Evolutionary conservation across 768 basidiomycete species (phyloP), one percentile per base, ranked within the genome.

Genomic region (Mycena capillaripes): DNA sequence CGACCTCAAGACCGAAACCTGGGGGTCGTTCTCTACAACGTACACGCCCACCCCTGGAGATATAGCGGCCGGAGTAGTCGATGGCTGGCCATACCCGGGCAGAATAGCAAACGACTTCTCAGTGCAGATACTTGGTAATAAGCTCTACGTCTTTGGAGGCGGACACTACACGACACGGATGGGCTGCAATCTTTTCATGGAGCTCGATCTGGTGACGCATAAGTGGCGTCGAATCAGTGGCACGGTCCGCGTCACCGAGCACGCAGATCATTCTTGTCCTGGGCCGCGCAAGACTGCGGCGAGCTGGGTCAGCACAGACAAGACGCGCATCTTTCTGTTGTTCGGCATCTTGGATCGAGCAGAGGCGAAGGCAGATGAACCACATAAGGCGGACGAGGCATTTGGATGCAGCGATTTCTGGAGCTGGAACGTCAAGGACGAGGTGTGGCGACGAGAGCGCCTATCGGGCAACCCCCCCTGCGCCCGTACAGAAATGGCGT

Each of bases 101-200:
- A 46, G 65, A 68, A 42, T 55, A 38, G 19, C 19, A 19, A 10
- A 17, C 6, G 73, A 78, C 52, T 61, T 73, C 23, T 75, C 77
- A 1, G 75, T 76, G 66, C 78, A 81, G 44, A 72, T 79, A 38
- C 72, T 79, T 29, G 66, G 78, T 23, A 79, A 78, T 34, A 83
- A 81, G 53, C 63, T 86, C 1, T 84, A 84, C 66, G 79, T 86
- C 16, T 86, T 86, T 69, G 84, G 83, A 6, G 86, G 85, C 6
- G 73, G 72, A 3, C 80, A 83, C 62, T 50, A 58, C 14, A 68
- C 34, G 12, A 78, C 76, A 17, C 71, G 61, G 14, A 75, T 85
- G 55, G 84, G 84, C 10, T 81, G 80, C 61, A 84, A 85, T 71
- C 69, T 83, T 34, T 80, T 86, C 76, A 81, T 82, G 74, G 81